Conservation (phyloP, 2,329 filamentous ascomycete genomes). For the Sclerotinia spermophila region DNA sequence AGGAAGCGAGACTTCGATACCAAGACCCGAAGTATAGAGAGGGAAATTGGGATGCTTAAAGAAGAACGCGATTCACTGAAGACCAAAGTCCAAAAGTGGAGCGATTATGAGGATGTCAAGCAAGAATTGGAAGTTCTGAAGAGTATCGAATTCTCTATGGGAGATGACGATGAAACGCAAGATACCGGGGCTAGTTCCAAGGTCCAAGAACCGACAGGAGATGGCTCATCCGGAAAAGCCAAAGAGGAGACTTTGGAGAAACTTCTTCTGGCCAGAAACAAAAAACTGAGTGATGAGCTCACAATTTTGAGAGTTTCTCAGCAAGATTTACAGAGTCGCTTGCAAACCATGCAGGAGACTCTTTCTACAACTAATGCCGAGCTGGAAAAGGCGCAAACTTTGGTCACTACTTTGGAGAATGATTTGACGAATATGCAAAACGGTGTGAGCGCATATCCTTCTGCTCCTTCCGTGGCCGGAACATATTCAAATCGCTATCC, state of each 20-base stretch:
- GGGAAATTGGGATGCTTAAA: conserved; percentile 69
- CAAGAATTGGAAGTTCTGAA: conserved; percentile 95
- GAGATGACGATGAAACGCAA: conserved; percentile 69
- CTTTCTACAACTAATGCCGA: conserved; percentile 80
- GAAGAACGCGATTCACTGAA: conserved; percentile 79
- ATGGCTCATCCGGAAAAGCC: conserved; percentile 50
- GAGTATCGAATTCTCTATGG: conserved; percentile 94
- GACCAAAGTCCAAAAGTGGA: conserved; percentile 80
- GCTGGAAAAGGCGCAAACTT: conserved; percentile 75
- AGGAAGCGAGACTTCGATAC: conserved; percentile 73
- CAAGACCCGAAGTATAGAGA: conserved; percentile 73
- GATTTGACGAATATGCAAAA: conserved; percentile 86
- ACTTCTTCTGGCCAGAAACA: conserved; percentile 86
- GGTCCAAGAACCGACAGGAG: conserved; percentile 38
- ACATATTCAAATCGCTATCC: conserved; percentile 82
- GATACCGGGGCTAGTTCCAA: conserved; percentile 38
- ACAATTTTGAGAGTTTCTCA: conserved; percentile 91
- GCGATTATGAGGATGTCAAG: conserved; percentile 94
- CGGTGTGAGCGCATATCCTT: conserved; percentile 80
- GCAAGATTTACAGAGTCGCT: conserved; percentile 77
- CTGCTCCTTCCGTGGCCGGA: conserved; percentile 86
- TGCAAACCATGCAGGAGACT: conserved; percentile 79
- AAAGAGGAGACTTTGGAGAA: conserved; percentile 85
- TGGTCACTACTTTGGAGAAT: conserved; percentile 87
- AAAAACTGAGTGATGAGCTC: conserved; percentile 91